Conservation (phyloP, 345 rosid genomes). For the Pistacia vera region DNA sequence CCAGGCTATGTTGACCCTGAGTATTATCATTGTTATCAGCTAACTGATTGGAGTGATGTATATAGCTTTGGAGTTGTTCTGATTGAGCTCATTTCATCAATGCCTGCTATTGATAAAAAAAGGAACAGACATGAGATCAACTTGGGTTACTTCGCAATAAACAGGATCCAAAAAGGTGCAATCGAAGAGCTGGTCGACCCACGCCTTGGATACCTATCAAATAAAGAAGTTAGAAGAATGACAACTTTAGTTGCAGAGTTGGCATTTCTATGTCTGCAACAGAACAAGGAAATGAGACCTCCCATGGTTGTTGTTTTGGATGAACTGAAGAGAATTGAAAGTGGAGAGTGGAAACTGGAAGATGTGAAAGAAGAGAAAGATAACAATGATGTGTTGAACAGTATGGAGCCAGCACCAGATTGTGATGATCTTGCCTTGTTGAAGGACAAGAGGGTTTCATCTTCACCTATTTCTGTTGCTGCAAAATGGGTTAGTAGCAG, state of each 20-base stretch:
- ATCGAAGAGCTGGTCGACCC: constrained; percentile 56
- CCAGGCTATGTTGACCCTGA: constrained; percentile 76
- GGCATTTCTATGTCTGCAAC: constrained; percentile 66
- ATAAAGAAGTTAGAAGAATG: constrained; percentile 42
- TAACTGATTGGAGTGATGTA: constrained; percentile 69
- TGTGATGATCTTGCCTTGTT: constrained; percentile 36
- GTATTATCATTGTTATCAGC: constrained; percentile 62
- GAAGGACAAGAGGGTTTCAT: constrained; percentile 26
- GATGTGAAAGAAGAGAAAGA: constrained; percentile 3
- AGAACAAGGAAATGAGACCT: constrained; percentile 54
- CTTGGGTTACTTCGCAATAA: constrained; percentile 58
- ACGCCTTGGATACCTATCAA: constrained; percentile 43
- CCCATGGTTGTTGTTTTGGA: constrained; percentile 55
- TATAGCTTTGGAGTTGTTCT: constrained; percentile 82
- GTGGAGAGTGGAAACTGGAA: constrained; percentile 24
- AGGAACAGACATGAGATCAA: constrained; percentile 59
- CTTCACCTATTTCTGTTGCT: constrained; percentile 64
- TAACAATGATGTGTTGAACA: constrained; percentile 11
- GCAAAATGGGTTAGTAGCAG: constrained; percentile 49
- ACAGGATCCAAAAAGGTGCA: constrained; percentile 45
- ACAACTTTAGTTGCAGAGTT: constrained; percentile 53
- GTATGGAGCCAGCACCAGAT: constrained; percentile 36
- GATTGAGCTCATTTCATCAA: constrained; percentile 59
- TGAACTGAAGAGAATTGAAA: constrained; percentile 44
- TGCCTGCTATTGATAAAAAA: constrained; percentile 65